Conservation (phyloP, 192 early-diverging fungal genomes). For the Radiomyces spectabilis region DNA sequence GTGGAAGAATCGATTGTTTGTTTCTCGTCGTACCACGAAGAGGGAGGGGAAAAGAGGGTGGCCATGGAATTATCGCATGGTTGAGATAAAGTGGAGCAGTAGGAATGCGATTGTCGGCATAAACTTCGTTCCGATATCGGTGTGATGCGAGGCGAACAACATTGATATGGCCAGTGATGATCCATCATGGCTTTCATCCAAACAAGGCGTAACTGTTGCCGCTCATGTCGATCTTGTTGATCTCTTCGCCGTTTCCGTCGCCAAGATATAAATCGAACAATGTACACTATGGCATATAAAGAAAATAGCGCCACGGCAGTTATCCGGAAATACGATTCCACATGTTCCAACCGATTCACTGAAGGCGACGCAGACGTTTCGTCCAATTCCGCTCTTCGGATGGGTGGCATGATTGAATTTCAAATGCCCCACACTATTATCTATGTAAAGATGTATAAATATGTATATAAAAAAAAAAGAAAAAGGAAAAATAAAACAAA, state of each 20-base stretch:
- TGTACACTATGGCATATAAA: neutral
- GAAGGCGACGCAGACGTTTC: too few relatives aligned
- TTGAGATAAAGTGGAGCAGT: neutral
- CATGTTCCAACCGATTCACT: neutral
- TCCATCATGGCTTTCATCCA: neutral
- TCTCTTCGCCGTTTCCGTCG: neutral
- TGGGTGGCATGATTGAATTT: neutral
- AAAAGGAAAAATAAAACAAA: neutral
- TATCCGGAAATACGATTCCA: neutral
- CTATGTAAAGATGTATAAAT: neutral
- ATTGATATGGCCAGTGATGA: neutral
- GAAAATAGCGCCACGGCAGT: neutral
- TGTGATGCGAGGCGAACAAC: neutral
- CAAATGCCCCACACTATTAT: neutral
- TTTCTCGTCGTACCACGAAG: neutral
- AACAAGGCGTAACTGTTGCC: neutral
- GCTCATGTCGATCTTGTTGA: neutral
- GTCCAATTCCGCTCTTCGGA: neutral
- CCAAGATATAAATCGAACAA: neutral
- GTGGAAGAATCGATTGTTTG: neutral
- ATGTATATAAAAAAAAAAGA: neutral
- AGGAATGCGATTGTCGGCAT: neutral
- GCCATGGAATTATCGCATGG: too few relatives aligned
- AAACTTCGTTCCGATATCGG: neutral
- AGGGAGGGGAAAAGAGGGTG: neutral